phyloP scores from a whole-genome alignment of 495 filamentous ascomycete genomes.

The Neurospora sp. region DNA sequence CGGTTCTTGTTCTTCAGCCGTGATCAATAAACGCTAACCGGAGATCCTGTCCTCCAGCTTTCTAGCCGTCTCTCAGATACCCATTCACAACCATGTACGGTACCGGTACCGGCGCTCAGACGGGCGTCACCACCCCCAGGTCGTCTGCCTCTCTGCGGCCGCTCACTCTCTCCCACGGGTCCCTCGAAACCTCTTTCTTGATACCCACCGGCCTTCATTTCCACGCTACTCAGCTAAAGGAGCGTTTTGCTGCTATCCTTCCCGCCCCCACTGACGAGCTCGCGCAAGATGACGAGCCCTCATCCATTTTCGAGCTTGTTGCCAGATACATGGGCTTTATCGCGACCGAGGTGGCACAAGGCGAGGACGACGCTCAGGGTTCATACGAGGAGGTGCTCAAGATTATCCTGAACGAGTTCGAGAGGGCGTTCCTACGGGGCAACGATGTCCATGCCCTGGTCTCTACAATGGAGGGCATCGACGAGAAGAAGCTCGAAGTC shows the following conservation, averaged over 20 bases:
- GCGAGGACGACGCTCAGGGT: slow-evolving; percentile 77
- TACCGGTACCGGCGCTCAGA: slow-evolving; percentile 71
- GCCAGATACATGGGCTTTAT: slow-evolving; percentile 86
- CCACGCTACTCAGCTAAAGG: slow-evolving; percentile 85
- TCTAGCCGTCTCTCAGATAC: slow-evolving; percentile 13
- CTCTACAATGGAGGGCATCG: slow-evolving; percentile 74
- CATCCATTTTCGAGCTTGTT: slow-evolving; percentile 81
- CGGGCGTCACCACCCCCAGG: slow-evolving; percentile 89
- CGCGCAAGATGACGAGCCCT: slow-evolving; percentile 94
- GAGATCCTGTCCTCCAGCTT: not conserved
- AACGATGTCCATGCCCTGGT: slow-evolving; percentile 94
- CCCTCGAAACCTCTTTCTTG: slow-evolving; percentile 88
- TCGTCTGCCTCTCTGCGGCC: slow-evolving; percentile 81
- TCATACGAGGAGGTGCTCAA: slow-evolving; percentile 82
- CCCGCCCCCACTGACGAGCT: slow-evolving; percentile 91
- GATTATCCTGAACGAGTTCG: slow-evolving; percentile 85
- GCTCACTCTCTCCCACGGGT: slow-evolving; percentile 80
- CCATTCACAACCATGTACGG: slow-evolving; percentile 62
- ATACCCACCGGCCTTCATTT: slow-evolving; percentile 92
- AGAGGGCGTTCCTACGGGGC: slow-evolving; percentile 83
- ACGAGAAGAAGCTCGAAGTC: slow-evolving; percentile 77
- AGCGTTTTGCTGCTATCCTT: slow-evolving; percentile 71
- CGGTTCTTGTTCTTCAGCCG: not conserved
- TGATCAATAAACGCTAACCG: not conserved
- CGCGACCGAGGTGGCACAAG: slow-evolving; percentile 74